Base-by-base conservation (phyloP, 1,284 basidiomycete genomes). In the Ustilago nuda region DNA sequence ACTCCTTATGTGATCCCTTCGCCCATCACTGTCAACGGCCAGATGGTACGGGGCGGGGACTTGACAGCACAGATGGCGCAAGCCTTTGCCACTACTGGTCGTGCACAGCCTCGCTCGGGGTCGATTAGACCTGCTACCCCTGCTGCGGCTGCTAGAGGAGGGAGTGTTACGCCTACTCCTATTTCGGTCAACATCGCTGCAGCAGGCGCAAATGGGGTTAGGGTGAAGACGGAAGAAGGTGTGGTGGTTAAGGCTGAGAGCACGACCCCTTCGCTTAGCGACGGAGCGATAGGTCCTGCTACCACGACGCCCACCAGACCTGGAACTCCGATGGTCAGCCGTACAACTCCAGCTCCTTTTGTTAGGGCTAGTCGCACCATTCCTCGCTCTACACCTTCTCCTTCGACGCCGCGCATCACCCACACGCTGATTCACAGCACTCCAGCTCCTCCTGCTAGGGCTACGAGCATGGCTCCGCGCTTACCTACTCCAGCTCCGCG, bases 71-170 rank as follows among this genome's bases (percentile, higher is more conserved):
- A 15, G 4, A 53, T 53, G 51, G 35, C n/a, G 3, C 23, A 36
- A 19, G 51, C n/a, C 7, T 53, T 53, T 19, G 51, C 51, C 12
- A 17, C 51, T 19, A 53, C 51, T 53, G 51, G 51, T 19, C 8
- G 45, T 8, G 48, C n/a, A 7, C 43, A 45, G n/a, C 43, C 39
- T 12, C 39, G 39, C 39, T 41, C 39, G 6, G 15, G 15, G 7
- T 41, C 13, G 12, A 0, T 41, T 11, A 12, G 39, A 41, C 39
- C 39, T 12, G 39, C 13, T 15, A 41, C 39, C 17, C 39, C 11
- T 8, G 48, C 48, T 50, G 30, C 11, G 4, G 48, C 48, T 32
- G 30, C 8, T 17, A 30, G 45, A 48, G n/a, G 8, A 48, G 37
- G 3, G 37, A 50, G 48, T 50, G 48, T 6, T 7, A 50, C 48